Percentiles rank a stretch among this genome's conserved stretches.
phyloP scores from a whole-genome alignment of 768 basidiomycete species.

The Auricularia cornea region DNA sequence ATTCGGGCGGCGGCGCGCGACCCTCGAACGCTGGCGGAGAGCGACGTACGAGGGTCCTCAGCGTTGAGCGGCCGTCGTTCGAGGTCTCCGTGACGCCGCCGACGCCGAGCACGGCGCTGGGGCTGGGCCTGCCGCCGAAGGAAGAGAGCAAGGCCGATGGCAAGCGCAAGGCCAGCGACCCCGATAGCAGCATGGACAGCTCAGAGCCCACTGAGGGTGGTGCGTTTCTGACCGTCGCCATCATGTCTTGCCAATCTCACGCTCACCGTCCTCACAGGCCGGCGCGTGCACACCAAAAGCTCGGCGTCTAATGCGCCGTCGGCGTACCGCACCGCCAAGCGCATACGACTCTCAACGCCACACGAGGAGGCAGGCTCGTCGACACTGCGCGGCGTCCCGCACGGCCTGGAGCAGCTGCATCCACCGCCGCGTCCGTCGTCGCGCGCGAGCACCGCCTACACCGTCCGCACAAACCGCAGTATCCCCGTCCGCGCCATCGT shows the following conservation, averaged over 20 bases:
- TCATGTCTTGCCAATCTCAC: background rate
- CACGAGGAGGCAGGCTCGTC: background rate
- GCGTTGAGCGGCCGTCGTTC: background rate
- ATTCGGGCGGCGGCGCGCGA: background rate
- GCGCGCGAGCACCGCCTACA: background rate
- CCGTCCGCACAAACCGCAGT: background rate
- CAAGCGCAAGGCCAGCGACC: background rate
- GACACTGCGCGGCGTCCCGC: background rate
- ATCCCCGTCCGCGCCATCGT: constrained; percentile 73
- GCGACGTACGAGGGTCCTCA: background rate
- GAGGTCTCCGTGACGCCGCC: background rate
- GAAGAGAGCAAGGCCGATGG: background rate
- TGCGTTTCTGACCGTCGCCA: background rate
- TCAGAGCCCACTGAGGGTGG: background rate
- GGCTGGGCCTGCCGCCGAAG: background rate
- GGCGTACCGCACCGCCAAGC: background rate
- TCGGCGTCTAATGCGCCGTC: background rate
- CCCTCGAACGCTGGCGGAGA: background rate
- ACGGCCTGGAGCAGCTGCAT: background rate
- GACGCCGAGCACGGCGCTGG: background rate
- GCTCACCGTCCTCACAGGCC: background rate
- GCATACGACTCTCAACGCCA: background rate
- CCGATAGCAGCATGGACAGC: background rate
- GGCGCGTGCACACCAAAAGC: background rate
- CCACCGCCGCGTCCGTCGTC: background rate